Conservation (phyloP, 352 stramenopile genomes). For the Globisporangium camurandrum region DNA sequence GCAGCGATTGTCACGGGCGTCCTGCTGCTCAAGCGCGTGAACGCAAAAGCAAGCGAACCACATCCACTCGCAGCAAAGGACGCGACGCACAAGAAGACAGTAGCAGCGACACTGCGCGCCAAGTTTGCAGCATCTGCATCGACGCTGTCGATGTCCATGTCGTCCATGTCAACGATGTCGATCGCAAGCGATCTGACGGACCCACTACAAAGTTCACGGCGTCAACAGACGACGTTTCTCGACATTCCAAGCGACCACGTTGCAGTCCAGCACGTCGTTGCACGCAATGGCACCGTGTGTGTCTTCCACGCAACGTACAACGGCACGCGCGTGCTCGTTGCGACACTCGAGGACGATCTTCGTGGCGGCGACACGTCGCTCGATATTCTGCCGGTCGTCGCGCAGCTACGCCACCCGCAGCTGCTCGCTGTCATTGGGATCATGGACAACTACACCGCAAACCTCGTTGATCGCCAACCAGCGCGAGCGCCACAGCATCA, state of each 20-base stretch:
- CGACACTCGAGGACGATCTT: constrained; percentile 50
- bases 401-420: constrained; percentile 63
- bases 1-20: constrained; percentile 36
- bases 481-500: constrained; percentile 9
- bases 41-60: constrained; percentile 31
- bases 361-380: constrained; percentile 47
- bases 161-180: constrained; percentile 10
- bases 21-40: constrained; percentile 48
- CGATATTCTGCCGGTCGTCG: constrained; percentile 45
- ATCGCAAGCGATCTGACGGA: constrained; percentile 29
- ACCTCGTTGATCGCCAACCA: not conserved
- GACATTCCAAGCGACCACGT: constrained; percentile 41
- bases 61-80: constrained; percentile 20
- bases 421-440: constrained; percentile 52
- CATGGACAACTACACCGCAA: constrained; percentile 38
- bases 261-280: constrained; percentile 27
- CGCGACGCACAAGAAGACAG: constrained; percentile 36
- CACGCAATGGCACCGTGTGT: constrained; percentile 34
- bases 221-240: constrained; percentile 41
- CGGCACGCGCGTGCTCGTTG: constrained; percentile 40
- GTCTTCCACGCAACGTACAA: constrained; percentile 39
- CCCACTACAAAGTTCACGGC: constrained; percentile 23
- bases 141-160: constrained; percentile 14
- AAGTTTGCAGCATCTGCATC: constrained; percentile 11
- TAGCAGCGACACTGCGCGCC: constrained; percentile 14